These are phyloP conservation scores for Hortaea sp. DNA, from an alignment of 2,329 filamentous ascomycete species.

Conservation along the genomic window DNA sequence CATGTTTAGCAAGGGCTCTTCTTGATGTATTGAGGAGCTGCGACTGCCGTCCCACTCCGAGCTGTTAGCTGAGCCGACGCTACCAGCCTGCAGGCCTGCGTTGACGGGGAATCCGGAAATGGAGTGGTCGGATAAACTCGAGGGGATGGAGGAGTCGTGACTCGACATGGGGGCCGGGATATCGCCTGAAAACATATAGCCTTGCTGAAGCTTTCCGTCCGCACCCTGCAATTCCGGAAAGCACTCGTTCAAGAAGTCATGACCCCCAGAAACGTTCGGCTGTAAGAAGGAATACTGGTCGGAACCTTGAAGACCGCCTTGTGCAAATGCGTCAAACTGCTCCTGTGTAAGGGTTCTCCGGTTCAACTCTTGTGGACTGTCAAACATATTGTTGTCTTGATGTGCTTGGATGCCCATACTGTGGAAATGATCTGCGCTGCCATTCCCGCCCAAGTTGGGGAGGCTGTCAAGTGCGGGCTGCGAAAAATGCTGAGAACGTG, in stretches of 20 bases:
- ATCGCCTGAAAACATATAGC: slow-evolving; percentile 10
- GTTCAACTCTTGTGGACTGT: slow-evolving; percentile 25
- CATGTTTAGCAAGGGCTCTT: slow-evolving; percentile 8
- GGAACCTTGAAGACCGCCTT: slow-evolving; percentile 10
- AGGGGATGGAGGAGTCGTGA: slow-evolving; percentile 19
- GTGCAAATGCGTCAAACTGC: slow-evolving; percentile 26
- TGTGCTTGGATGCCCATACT: slow-evolving; percentile 5
- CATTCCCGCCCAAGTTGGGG: slow-evolving; percentile 3
- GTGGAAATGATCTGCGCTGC: slow-evolving; percentile 5
- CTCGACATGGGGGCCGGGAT: slow-evolving; percentile 16
- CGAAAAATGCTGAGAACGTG: slow-evolving; percentile 4
- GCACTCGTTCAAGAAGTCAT: slow-evolving; percentile 11
- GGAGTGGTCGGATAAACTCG: slow-evolving; percentile 16
- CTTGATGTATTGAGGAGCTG: slow-evolving; percentile 20
- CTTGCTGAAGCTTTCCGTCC: slow-evolving; percentile 13
- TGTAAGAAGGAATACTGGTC: slow-evolving; percentile 9
- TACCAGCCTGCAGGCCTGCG: slow-evolving; percentile 13
- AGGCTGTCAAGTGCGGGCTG: slow-evolving; percentile 2
- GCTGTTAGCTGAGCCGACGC: slow-evolving; percentile 14
- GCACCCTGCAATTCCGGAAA: slow-evolving; percentile 15
- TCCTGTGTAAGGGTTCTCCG: slow-evolving; percentile 27
- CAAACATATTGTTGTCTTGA: slow-evolving; percentile 15
- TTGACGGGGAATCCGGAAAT: slow-evolving; percentile 14
- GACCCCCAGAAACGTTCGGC: slow-evolving; percentile 9
- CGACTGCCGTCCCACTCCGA: slow-evolving; percentile 24